Evolutionary conservation across 352 stramenopile genomes (phyloP), one percentile per base, ranked within the genome.

Genomic region (Phytopythium litorale): DNA sequence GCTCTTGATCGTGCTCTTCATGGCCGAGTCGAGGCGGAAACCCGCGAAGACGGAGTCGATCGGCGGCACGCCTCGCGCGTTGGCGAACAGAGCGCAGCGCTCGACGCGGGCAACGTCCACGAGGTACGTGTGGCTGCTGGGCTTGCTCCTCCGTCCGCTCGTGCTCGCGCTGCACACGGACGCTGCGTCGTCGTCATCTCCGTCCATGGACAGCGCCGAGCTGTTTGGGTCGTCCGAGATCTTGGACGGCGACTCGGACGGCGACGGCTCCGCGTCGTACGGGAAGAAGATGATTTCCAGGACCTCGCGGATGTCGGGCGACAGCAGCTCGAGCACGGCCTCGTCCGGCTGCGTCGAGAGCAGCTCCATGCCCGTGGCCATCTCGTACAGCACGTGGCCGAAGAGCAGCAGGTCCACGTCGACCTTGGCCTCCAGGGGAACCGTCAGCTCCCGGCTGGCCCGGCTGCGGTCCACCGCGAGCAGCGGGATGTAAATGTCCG

Each of bases 321-420:
- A 55, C n/a, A 91, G 48, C 57, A 79, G 72, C 33, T 86, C 66
- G 0, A 92, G 58, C 25, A 89, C 76, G 21, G 56, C 58, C 61
- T 77, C 68, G 16, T 84, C 75, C 1, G 84, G 84, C 42, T 68
- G 59, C 3, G 73, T 56, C 19, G 67, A 68, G 19, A 69, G 25
- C 1, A 92, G 66, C 63, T 90, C 81, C 70, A 74, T 65, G 1
- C 84, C 84, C 4, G 79, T 90, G 0, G 78, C 81, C 84, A 92
- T 91, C 54, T 92, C 84, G 54, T 90, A 92, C 55, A 92, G 53
- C 33, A 90, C 68, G 11, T 89, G 81, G 7, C 84, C 81, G 60
- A 91, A 87, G 1, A 89, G 65, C 23, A 92, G 70, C 32, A 91
- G 13, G 58, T 93, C 84, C 25, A 91, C 69, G 62, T 88, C 82